Evolutionary conservation across 768 basidiomycete species (phyloP).

Genomic region (Leucocoprinus birnbaumii): DNA sequence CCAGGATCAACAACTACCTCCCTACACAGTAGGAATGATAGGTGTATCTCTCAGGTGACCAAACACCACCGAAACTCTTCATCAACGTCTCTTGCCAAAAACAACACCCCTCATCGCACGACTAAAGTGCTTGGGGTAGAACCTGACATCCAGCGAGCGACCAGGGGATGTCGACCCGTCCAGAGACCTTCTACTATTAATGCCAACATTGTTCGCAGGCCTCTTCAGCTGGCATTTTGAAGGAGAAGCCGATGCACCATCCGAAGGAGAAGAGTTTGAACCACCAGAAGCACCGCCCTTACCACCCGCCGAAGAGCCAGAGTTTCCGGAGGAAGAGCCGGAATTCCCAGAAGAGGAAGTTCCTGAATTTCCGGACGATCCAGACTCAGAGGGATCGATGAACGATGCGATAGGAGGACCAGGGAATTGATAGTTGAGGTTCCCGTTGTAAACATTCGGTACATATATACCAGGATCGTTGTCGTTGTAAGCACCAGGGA

Average conservation of each 20-base stretch:
- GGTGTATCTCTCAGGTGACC: not conserved
- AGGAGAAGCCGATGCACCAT: not conserved
- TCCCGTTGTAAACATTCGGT: not conserved
- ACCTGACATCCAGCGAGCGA: not conserved
- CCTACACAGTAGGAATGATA: no score
- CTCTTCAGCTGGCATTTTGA: not conserved
- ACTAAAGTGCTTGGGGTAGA: not conserved
- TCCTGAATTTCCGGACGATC: no score
- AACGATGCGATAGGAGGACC: constrained; percentile 10
- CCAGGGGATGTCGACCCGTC: no score
- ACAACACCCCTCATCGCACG: not conserved
- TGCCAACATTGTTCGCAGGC: not conserved
- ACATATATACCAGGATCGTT: constrained; percentile 63
- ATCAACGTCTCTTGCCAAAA: not conserved
- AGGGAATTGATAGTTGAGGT: constrained; percentile 7
- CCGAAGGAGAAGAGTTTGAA: no score
- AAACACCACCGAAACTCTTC: not conserved
- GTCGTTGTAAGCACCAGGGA: constrained; percentile 75
- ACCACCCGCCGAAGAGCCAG: no score
- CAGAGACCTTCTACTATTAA: not conserved
- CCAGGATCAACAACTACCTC: no score
- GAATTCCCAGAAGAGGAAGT: no score
- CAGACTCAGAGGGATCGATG: not conserved
- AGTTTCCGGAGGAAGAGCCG: no score
- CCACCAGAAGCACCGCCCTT: no score